Evolutionary conservation across 805 yeast species (phyloP).

Genomic region (Torulaspora delbrueckii): DNA sequence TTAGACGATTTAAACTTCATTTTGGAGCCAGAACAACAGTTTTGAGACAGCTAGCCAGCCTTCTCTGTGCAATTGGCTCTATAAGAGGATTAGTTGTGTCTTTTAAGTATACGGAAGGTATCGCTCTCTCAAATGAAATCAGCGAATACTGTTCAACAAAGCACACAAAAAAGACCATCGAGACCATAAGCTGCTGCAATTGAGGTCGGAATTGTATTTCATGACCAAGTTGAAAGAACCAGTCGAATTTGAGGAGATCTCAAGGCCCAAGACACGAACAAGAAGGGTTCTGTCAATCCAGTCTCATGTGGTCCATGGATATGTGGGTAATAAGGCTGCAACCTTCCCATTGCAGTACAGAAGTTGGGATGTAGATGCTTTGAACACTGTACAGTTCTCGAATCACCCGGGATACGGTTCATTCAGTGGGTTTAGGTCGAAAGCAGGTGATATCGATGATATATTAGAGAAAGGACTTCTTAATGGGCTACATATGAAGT

Average conservation of each 20-base stretch:
- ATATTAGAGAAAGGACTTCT: slow-evolving; percentile 52
- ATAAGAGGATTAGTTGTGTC: not conserved
- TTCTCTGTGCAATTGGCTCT: not conserved
- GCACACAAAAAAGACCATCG: not conserved
- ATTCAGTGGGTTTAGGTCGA: slow-evolving; percentile 54
- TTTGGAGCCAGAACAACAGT: not conserved
- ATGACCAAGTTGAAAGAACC: slow-evolving; percentile 5
- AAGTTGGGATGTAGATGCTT: slow-evolving; percentile 90
- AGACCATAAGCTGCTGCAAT: not conserved
- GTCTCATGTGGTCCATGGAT: slow-evolving; percentile 93
- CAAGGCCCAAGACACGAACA: slow-evolving; percentile 5
- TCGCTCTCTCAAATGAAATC: not conserved
- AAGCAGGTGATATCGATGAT: slow-evolving; percentile 43
- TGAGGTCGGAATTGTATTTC: not conserved
- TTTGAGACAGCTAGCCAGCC: not conserved
- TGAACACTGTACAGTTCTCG: slow-evolving; percentile 84
- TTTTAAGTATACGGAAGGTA: not conserved
- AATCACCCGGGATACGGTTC: slow-evolving; percentile 87
- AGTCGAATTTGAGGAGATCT: not conserved
- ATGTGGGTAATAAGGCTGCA: slow-evolving; percentile 89
- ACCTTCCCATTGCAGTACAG: slow-evolving; percentile 80
- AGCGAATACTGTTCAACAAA: not conserved
- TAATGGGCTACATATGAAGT: slow-evolving; percentile 43
- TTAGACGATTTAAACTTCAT: slow-evolving; percentile 27
- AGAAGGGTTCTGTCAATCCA: slow-evolving; percentile 52